Evolutionary conservation across 2,329 filamentous ascomycete species (phyloP), one percentile per base, ranked within the genome.

Genomic region (Verticillium nubilum): DNA sequence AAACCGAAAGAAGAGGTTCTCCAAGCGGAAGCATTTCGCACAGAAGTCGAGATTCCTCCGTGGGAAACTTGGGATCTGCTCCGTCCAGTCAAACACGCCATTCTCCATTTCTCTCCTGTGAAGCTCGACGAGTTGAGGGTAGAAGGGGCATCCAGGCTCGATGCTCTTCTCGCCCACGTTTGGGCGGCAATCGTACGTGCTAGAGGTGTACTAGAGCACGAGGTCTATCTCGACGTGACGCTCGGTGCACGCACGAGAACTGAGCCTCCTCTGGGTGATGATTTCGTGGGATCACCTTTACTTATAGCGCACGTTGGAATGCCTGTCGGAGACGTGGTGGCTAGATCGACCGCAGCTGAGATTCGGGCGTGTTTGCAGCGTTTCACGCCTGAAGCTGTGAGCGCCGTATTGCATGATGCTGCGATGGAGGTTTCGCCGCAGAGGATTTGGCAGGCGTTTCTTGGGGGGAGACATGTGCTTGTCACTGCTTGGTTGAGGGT

Each of bases 371-470:
- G 68, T 7, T 64, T 80, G 52, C 58, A 64, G 4, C 64, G 26
- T 1, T 79, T 79, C 60, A 75, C 72, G 0, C 68, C 71, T 0
- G 69, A 70, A 4, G 70, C 71, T 0, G 65, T 82, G 2, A 71
- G 68, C 0, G 73, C 75, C 3, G 66, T 74, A 33, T 64, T 82
- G 2, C 74, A 81, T 58, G 74, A 78, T 55, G 69, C 71, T 10
- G 75, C 76, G 2, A 68, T 74, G 58, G 78, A 81, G 63, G 62
- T 71, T 12, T 72, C 72, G 12, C 78, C 80, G 0, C 78, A 81
- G 66, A 70, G 79, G 5, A 61, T 81, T 17, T 82, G 79, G 80
- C 74, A 78, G 60, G 74, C 65, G 0, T 81, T 80, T 58, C 59
- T 79, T 6, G 80, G 79, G 0, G 59, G 63, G 0, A 66, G 69